A percentile compares a stretch with the other conserved stretches of the same genome.
Conservation (phyloP, 495 filamentous ascomycete species). For the Durotheca rogersii region DNA sequence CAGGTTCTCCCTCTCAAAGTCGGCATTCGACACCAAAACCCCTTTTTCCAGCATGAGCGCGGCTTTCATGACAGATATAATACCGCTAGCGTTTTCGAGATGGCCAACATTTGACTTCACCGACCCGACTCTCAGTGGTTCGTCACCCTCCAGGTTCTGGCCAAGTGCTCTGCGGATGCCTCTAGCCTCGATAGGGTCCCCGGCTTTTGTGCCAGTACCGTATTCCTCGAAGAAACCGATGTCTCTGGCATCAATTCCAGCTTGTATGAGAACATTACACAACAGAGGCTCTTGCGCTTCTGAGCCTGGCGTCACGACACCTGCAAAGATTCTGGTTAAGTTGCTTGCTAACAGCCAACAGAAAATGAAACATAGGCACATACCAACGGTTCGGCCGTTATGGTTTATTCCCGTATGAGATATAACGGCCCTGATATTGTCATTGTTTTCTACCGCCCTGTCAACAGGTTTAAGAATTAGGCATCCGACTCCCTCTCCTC, state of each 20-base stretch:
- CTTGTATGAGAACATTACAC: constrained; percentile 23
- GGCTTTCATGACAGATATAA: constrained; percentile 59
- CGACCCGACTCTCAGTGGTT: constrained; percentile 53
- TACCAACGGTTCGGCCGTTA: constrained; percentile 52
- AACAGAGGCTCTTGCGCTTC: constrained; percentile 46
- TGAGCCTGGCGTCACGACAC: constrained; percentile 54
- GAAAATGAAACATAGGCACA: constrained; percentile 40
- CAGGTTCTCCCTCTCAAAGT: constrained; percentile 56
- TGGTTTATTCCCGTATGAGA: constrained; percentile 54
- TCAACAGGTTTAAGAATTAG: constrained; percentile 55
- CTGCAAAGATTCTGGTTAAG: constrained; percentile 18
- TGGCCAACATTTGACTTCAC: constrained; percentile 62
- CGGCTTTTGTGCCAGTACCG: constrained; percentile 39
- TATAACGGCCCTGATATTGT: constrained; percentile 59
- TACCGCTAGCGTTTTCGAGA: constrained; percentile 54
- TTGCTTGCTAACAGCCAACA: background rate
- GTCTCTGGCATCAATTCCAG: constrained; percentile 42
- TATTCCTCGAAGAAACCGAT: constrained; percentile 42
- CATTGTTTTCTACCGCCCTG: constrained; percentile 53
- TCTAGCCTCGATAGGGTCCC: constrained; percentile 49
- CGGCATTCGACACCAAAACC: constrained; percentile 49
- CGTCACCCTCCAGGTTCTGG: constrained; percentile 26
- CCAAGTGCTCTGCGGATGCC: constrained; percentile 44
- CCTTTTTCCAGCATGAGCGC: constrained; percentile 56
- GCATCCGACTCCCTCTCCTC: constrained; percentile 45